These are phyloP conservation scores for Claviceps lovelessii DNA, from an alignment of 2,329 filamentous ascomycete species.

Conservation along the genomic window DNA sequence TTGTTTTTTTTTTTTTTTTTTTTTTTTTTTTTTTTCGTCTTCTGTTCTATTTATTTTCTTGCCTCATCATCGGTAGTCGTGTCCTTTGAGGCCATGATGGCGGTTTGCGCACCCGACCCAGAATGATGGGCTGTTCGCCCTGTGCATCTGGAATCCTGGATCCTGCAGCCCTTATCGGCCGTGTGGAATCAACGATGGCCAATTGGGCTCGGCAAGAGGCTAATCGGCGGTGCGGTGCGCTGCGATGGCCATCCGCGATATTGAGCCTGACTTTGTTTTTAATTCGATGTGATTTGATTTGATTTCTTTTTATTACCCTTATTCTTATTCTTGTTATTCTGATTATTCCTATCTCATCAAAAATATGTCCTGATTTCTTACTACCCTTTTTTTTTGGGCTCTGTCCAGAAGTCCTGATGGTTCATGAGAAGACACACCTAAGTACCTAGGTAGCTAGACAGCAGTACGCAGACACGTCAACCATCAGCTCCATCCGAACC, in stretches of 20 bases:
- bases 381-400: neutral
- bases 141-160: neutral
- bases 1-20: too few relatives aligned
- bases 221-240: neutral
- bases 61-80: too few relatives aligned
- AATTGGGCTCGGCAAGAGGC: neutral
- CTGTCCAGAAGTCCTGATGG: neutral
- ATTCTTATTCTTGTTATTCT: too few relatives aligned
- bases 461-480: too few relatives aligned
- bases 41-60: neutral
- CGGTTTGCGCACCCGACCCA: neutral
- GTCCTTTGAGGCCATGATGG: neutral
- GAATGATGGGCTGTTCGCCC: neutral
- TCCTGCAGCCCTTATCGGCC: constrained; percentile 1
- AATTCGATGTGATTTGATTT: too few relatives aligned
- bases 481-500: neutral
- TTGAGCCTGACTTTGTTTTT: neutral
- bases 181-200: neutral
- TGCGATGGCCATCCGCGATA: neutral
- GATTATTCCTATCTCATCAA: too few relatives aligned
- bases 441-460: too few relatives aligned
- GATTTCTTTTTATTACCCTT: neutral
- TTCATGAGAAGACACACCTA: neutral
- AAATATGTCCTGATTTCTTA: neutral
- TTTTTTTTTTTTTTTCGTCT: too few relatives aligned